These are phyloP conservation scores for Schwanniomyces occidentalis DNA, from an alignment of 805 yeast genomes.

Conservation along the genomic window DNA sequence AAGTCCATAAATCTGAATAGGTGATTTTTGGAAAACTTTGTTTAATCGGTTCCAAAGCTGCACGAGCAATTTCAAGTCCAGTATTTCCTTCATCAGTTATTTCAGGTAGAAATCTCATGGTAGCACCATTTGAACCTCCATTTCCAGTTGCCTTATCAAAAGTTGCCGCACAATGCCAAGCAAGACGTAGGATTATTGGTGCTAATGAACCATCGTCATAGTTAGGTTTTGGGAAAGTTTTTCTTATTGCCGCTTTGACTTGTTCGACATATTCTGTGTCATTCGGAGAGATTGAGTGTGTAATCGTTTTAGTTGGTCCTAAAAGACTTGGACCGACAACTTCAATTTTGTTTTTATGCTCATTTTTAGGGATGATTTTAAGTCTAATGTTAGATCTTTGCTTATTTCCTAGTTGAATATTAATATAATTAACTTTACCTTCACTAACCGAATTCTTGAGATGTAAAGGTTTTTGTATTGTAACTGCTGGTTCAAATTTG, in stretches of 20 bases:
- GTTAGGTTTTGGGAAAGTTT: slow-evolving; percentile 30
- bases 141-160: slow-evolving; percentile 54
- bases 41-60: slow-evolving; percentile 55
- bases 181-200: slow-evolving; percentile 74
- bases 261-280: slow-evolving; percentile 11
- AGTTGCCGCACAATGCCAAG: slow-evolving; percentile 90
- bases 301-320: slow-evolving; percentile 2
- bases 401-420: slow-evolving; percentile 9
- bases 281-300: slow-evolving; percentile 11
- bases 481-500: too few relatives aligned
- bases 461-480: background rate
- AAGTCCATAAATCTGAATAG: slow-evolving; percentile 70
- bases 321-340: background rate
- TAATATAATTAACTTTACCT: slow-evolving; percentile 3
- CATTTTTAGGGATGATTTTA: slow-evolving; percentile 8
- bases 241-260: slow-evolving; percentile 36
- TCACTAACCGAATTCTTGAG: slow-evolving; percentile 2
- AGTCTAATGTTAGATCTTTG: slow-evolving; percentile 6
- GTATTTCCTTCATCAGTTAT: slow-evolving; percentile 52
- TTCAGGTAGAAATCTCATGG: slow-evolving; percentile 44
- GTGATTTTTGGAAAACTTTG: slow-evolving; percentile 59
- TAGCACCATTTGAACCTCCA: slow-evolving; percentile 72
- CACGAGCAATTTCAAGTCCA: slow-evolving; percentile 55
- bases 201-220: slow-evolving; percentile 74
- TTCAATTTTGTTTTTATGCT: background rate